These are phyloP conservation scores for Skeletonema potamos DNA, from an alignment of 108 stramenopile species.

Conservation along the genomic window DNA sequence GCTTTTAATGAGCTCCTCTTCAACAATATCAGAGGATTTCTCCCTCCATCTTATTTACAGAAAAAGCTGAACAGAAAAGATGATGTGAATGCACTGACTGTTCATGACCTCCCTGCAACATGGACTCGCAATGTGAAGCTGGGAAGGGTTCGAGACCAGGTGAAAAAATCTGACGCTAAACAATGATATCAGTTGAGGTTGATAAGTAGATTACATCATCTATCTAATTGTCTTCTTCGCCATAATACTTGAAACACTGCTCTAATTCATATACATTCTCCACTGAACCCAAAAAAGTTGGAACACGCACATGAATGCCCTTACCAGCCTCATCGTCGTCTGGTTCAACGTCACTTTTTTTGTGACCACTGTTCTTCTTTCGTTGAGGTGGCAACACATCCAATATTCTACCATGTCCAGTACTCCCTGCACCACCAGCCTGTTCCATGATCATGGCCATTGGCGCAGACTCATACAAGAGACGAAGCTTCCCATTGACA, in stretches of 20 bases:
- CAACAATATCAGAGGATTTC: constrained; percentile 30
- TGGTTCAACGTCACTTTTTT: neutral
- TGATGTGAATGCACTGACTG: constrained; percentile 14
- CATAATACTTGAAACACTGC: constrained; percentile 82
- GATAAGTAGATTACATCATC: neutral
- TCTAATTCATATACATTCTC: constrained; percentile 91
- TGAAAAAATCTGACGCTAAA: neutral
- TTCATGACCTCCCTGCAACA: constrained; percentile 34
- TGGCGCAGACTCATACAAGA: constrained; percentile 92
- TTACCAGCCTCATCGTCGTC: constrained; percentile 25
- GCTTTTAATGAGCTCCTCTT: constrained; percentile 32
- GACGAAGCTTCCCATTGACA: constrained; percentile 86
- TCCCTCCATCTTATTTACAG: constrained; percentile 30
- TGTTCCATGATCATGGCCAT: constrained; percentile 99
- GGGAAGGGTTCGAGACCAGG: neutral
- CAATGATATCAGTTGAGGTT: neutral
- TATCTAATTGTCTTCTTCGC: constrained; percentile 36
- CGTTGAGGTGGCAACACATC: constrained; percentile 70
- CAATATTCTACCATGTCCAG: constrained; percentile 84
- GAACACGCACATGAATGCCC: constrained; percentile 90
- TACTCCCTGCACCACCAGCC: constrained; percentile 95
- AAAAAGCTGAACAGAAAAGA: constrained; percentile 29
- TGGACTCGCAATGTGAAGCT: constrained; percentile 44
- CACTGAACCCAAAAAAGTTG: constrained; percentile 80
- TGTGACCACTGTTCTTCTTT: neutral